Evolutionary conservation across 352 stramenopile genomes (phyloP).

Genomic region (Globisporangium polare): DNA sequence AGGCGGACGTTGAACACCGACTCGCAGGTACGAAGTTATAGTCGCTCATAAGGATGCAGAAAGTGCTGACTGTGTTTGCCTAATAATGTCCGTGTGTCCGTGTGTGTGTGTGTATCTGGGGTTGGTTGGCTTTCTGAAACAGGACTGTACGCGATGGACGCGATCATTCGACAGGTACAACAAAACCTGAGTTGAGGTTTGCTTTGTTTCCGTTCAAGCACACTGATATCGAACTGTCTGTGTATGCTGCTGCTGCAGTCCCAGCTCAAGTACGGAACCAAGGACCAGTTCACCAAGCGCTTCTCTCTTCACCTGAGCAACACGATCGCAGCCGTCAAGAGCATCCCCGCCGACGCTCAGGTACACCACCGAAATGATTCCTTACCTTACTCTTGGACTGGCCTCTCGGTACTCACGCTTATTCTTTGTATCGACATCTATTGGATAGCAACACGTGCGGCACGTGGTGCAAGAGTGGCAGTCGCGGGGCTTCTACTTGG

Average conservation of each 20-base stretch:
- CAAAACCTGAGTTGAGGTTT: no score
- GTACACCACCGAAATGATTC: conserved; percentile 18
- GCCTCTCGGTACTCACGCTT: not conserved
- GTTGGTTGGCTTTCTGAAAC: conserved; percentile 1
- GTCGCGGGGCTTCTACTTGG: conserved; percentile 64
- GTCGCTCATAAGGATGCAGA: no score
- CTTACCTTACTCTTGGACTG: not conserved
- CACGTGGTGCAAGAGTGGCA: conserved; percentile 83
- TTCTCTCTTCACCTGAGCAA: conserved; percentile 70
- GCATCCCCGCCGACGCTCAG: conserved; percentile 57
- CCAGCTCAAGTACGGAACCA: conserved; percentile 57
- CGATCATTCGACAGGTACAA: conserved; percentile 71
- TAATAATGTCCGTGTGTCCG: not conserved
- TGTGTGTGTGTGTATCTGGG: not conserved
- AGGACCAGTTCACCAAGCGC: conserved; percentile 74
- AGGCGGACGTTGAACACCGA: conserved; percentile 74
- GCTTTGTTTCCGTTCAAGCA: no score
- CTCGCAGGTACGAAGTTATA: no score
- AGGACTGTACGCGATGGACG: conserved; percentile 82
- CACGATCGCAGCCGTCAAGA: conserved; percentile 71
- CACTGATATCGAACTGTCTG: not conserved
- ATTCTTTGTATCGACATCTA: not conserved
- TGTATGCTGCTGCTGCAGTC: conserved; percentile 29
- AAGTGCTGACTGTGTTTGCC: conserved; percentile 6
- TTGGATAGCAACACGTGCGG: conserved; percentile 40